phyloP scores from a whole-genome alignment of 208 protist species.

The Phytomonas francai region DNA sequence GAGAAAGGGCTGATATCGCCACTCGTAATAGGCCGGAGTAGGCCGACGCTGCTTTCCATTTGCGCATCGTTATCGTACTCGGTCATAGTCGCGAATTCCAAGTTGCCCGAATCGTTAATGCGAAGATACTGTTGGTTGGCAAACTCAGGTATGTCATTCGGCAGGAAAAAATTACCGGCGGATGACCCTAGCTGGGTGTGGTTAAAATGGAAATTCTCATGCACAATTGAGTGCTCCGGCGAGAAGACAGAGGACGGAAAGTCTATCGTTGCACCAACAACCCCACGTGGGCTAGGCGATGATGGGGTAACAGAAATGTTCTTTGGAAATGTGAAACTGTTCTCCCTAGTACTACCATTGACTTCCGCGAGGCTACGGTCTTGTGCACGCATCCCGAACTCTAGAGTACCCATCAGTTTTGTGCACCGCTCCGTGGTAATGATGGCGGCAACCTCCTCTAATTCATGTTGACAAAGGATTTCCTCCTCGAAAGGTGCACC shows the following conservation, averaged over 20 bases:
- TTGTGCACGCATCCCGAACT: conserved; percentile 14
- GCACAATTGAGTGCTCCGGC: conserved; percentile 51
- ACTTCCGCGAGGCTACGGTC: conserved; percentile 11
- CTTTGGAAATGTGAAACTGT: conserved; percentile 19
- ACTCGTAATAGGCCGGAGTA: conserved; percentile 6
- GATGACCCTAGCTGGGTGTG: conserved; percentile 47
- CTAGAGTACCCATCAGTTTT: conserved; percentile 33
- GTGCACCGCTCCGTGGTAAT: conserved; percentile 66
- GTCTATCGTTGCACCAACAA: conserved; percentile 24
- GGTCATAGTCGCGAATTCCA: conserved; percentile 56
- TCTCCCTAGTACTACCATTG: conserved; percentile 18
- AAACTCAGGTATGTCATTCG: conserved; percentile 17
- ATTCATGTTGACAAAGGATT: conserved; percentile 59
- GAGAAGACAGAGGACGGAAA: conserved; percentile 28
- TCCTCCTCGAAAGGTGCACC: conserved; percentile 39
- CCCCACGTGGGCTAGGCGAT: conserved; percentile 23
- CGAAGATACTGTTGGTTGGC: conserved; percentile 61
- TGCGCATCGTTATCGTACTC: conserved; percentile 49
- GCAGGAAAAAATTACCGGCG: conserved; percentile 74
- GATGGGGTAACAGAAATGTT: conserved; percentile 27
- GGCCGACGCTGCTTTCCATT: conserved; percentile 29
- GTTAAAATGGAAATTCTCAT: conserved; percentile 76
- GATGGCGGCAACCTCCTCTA: conserved; percentile 60
- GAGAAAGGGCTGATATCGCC: neutral
- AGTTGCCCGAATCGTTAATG: conserved; percentile 73